Percentiles rank a stretch among this genome's conserved stretches.
phyloP scores from a whole-genome alignment of 2,329 filamentous ascomycete genomes.

The Colletotrichum trifolii region DNA sequence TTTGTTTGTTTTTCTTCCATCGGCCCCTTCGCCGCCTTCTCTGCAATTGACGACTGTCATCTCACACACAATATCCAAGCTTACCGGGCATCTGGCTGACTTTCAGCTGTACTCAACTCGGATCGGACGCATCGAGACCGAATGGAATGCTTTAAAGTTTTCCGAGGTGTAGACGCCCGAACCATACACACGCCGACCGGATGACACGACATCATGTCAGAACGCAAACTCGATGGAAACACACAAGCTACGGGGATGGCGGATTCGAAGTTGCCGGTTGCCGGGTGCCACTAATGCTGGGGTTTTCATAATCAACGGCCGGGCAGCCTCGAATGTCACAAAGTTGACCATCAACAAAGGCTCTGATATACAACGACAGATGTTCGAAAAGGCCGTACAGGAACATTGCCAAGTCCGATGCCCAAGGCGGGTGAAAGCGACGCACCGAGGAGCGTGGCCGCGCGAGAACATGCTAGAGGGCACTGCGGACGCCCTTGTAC shows the following conservation, averaged over 20 bases:
- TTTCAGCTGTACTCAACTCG: too few relatives aligned
- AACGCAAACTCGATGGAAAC: conserved; percentile 20
- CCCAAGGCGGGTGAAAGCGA: conserved; percentile 25
- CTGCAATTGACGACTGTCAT: too few relatives aligned
- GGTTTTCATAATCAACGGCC: background rate
- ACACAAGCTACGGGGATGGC: conserved; percentile 1
- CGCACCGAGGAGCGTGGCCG: conserved; percentile 31
- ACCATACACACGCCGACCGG: conserved; percentile 21
- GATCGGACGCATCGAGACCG: background rate
- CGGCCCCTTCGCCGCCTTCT: too few relatives aligned
- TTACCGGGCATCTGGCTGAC: too few relatives aligned
- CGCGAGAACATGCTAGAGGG: conserved; percentile 21
- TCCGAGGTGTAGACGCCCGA: conserved; percentile 8
- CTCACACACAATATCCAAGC: too few relatives aligned
- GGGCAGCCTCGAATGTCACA: conserved; percentile 19
- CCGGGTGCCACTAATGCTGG: background rate
- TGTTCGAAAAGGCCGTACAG: conserved; percentile 8
- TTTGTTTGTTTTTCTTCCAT: too few relatives aligned
- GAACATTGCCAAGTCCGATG: conserved; percentile 27
- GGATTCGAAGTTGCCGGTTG: background rate
- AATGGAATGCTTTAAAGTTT: conserved; percentile 9
- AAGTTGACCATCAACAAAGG: conserved; percentile 11
- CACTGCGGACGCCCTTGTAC: conserved; percentile 9
- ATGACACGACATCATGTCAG: conserved; percentile 19
- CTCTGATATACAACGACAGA: conserved; percentile 18